Evolutionary conservation across 352 stramenopile genomes (phyloP).

Genomic region (Globisporangium yorkense): DNA sequence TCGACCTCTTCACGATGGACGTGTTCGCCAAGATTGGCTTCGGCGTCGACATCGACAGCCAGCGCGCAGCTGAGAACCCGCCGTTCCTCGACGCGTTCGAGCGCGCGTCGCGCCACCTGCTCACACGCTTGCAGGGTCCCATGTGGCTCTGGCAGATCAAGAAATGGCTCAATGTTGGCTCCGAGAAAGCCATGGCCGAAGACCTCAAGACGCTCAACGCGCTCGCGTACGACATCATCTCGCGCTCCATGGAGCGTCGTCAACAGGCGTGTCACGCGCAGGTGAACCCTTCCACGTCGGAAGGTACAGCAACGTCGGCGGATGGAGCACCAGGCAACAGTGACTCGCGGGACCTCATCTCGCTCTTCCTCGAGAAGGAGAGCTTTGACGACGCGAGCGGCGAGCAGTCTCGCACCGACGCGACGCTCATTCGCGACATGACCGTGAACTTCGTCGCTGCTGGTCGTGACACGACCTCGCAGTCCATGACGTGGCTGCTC

Average conservation of each 20-base stretch:
- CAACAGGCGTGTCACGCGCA: neutral
- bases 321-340: neutral
- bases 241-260: neutral
- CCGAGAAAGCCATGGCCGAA: constrained; percentile 4
- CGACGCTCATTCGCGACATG: constrained; percentile 63
- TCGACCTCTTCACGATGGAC: constrained; percentile 47
- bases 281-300: too few species aligned
- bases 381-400: constrained; percentile 2
- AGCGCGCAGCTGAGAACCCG: constrained; percentile 17
- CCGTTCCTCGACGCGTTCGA: constrained; percentile 31
- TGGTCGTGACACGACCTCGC: constrained; percentile 66
- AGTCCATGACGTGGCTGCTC: constrained; percentile 70
- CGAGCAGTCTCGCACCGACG: constrained; percentile 2
- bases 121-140: constrained; percentile 14
- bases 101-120: constrained; percentile 8
- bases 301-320: neutral
- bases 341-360: constrained; percentile 27
- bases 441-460: constrained; percentile 78
- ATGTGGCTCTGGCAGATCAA: constrained; percentile 20
- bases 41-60: constrained; percentile 27
- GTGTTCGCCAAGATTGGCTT: constrained; percentile 55
- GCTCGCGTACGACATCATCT: constrained; percentile 16
- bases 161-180: constrained; percentile 16
- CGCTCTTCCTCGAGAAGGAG: constrained; percentile 40
- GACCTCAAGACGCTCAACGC: constrained; percentile 10